Evolutionary conservation across 768 basidiomycete species (phyloP).

Genomic region (Lenzites betulinus): DNA sequence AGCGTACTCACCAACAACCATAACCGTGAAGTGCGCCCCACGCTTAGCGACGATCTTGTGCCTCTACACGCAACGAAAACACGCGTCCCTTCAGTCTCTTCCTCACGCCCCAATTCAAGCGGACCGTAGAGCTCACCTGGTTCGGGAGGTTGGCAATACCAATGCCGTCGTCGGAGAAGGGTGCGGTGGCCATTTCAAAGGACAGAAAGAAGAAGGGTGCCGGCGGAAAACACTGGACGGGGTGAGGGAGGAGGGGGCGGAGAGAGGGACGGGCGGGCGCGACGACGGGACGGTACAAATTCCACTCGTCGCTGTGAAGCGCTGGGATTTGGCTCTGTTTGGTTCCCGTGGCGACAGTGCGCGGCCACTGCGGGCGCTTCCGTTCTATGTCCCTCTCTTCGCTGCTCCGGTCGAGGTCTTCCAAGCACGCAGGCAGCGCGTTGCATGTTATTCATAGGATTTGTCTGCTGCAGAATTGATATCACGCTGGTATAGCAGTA

Average conservation of each 20-base stretch:
- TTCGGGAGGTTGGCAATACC: conserved; percentile 97
- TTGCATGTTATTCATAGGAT: background rate
- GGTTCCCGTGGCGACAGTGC: conserved; percentile 15
- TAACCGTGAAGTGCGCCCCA: conserved; percentile 97
- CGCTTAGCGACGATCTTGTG: conserved; percentile 99
- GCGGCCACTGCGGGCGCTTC: conserved; percentile 6
- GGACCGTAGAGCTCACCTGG: conserved; percentile 66
- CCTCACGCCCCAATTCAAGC: background rate
- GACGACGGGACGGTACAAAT: conserved; percentile 14
- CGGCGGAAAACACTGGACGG: too few relatives aligned
- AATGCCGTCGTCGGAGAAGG: conserved; percentile 73
- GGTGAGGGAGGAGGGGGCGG: background rate
- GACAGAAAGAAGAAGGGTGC: background rate
- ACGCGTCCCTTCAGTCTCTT: conserved; percentile 11
- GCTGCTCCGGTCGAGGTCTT: conserved; percentile 1
- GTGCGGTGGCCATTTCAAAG: conserved; percentile 19
- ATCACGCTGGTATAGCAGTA: too few relatives aligned
- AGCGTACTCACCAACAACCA: conserved; percentile 87
- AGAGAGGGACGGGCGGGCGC: conserved; percentile 2
- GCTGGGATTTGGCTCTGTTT: conserved; percentile 13
- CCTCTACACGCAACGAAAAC: conserved; percentile 54
- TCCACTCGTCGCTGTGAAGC: conserved; percentile 15
- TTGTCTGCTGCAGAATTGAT: too few relatives aligned
- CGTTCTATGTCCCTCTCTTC: background rate
- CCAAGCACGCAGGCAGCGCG: background rate